Conservation (phyloP, 1,284 basidiomycete species). For the Sporisorium reilianum region DNA sequence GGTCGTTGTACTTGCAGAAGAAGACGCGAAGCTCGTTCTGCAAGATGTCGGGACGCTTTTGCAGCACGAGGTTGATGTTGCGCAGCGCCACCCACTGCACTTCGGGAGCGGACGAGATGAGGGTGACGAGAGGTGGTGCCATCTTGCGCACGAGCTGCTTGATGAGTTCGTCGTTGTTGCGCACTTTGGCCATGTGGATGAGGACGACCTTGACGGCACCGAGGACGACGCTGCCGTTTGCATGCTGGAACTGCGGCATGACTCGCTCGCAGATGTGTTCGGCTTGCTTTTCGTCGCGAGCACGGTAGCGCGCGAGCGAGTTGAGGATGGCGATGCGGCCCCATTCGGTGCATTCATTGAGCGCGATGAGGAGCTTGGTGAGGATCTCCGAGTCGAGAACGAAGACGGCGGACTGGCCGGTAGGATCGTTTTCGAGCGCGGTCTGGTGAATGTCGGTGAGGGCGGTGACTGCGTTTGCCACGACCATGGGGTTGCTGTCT, state of each 20-base stretch:
- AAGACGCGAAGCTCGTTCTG: slow-evolving; percentile 98
- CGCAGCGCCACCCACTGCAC: slow-evolving; percentile 98
- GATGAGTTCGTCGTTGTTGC: slow-evolving; percentile 82
- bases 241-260: slow-evolving; percentile 91
- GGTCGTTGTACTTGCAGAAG: slow-evolving; percentile 99
- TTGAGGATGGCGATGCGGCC: slow-evolving; percentile 99
- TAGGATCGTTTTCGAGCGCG: slow-evolving; percentile 83
- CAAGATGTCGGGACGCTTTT: slow-evolving; percentile 88
- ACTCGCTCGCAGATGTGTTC: too few relatives aligned
- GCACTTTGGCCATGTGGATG: slow-evolving; percentile 99
- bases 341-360: slow-evolving; percentile 95
- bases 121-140: slow-evolving; percentile 79
- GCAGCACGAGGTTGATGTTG: slow-evolving; percentile 96
- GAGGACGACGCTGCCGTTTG: slow-evolving; percentile 92
- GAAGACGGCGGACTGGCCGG: too few relatives aligned
- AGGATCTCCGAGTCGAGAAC: slow-evolving; percentile 84
- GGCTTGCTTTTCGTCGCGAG: slow-evolving; percentile 91
- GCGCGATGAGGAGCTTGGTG: slow-evolving; percentile 83
- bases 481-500: slow-evolving; percentile 92
- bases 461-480: slow-evolving; percentile 93
- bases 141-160: slow-evolving; percentile 95
- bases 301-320: slow-evolving; percentile 85
- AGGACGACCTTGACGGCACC: slow-evolving; percentile 94
- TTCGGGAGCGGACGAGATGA: slow-evolving; percentile 92
- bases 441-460: slow-evolving; percentile 90